Conservation (phyloP, 768 basidiomycete genomes). For the Russula foetens region DNA sequence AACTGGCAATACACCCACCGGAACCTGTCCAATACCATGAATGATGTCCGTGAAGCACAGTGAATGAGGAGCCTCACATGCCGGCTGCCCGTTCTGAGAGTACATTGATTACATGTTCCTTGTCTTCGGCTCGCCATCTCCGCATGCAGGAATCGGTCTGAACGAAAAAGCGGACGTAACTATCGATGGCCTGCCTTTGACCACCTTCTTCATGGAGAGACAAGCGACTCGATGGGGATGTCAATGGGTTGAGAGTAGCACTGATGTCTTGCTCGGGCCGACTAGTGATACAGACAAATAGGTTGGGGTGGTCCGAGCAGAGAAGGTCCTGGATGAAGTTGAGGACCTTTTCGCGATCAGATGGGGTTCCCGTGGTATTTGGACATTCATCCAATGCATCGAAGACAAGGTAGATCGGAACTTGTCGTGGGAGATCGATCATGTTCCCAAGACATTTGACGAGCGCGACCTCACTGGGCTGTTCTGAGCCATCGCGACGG, state of each 20-base stretch:
- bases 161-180: neutral
- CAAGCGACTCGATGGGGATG: neutral
- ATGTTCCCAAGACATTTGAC: neutral
- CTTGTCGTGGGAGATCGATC: neutral
- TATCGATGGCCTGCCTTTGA: neutral
- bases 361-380: neutral
- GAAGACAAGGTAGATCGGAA: neutral
- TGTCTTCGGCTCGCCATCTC: neutral
- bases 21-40: neutral
- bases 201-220: neutral
- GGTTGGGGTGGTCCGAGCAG: neutral
- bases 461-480: neutral
- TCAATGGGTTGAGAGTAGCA: neutral
- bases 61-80: neutral
- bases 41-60: neutral
- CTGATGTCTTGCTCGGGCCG: neutral
- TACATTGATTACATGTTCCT: neutral
- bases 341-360: neutral
- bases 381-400: neutral
- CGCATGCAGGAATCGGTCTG: neutral
- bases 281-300: neutral
- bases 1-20: neutral
- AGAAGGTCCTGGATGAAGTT: neutral
- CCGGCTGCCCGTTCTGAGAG: neutral
- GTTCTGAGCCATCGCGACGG: neutral